Evolutionary conservation across 2,329 filamentous ascomycete species (phyloP), one percentile per base, ranked within the genome.

Genomic region (Lachnellula hyalina): DNA sequence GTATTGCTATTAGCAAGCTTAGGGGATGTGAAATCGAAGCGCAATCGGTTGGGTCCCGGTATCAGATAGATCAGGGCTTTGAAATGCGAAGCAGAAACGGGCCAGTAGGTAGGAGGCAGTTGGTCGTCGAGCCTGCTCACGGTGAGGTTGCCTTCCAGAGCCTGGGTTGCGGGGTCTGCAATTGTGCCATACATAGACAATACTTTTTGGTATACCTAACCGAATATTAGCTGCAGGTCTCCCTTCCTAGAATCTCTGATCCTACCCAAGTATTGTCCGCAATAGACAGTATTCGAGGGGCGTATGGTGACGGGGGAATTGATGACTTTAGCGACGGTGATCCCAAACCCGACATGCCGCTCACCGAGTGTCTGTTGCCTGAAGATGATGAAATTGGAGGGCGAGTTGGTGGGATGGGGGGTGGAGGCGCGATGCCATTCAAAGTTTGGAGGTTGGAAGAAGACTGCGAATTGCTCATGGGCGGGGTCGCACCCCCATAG

Each of bases 11-110:
- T 83, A 19, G 86, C 84, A 32, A 94, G 77, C 70, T 94, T 95
- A 4, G 89, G 87, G 34, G 88, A 94, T 47, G 80, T 80, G 68
- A 96, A 97, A 68, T 96, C 93, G 62, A 97, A 86, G 23, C 90
- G 87, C 32, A 97, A 73, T 63, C 83, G 85, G 72, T 99, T 99
- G 52, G 90, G 89, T 0, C 94, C 94, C 4, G 94, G 92, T 60
- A 88, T 84, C n/a, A 99, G 81, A 71, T 96, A 90, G 9, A 96
- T 80, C 32, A 97, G 77, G 5, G 87, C 87, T 74, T 97, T 97
- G 79, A 96, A 97, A 70, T 92, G 85, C 3, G 89, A 95, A 60
- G 90, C 86, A 68, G 79, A 86, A 11, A 96, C 93, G 1, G 92
- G 93, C 92, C 93, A 97, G 62, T 78, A 80, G 12, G 85, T 88